Conservation (phyloP, 164 flowering plant genomes). For the Magnolia sinica region DNA sequence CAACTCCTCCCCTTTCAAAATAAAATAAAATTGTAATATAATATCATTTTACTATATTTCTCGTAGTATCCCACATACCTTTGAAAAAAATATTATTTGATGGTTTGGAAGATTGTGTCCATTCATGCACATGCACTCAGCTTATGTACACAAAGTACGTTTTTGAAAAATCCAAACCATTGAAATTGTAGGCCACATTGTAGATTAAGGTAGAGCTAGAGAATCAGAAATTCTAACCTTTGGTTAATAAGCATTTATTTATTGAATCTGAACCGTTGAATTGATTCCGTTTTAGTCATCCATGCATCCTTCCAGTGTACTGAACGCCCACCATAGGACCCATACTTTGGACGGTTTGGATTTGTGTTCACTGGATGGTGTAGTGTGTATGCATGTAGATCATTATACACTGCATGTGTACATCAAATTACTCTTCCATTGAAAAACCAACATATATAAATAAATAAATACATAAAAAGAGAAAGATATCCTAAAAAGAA, state of each 20-base stretch:
- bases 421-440: not conserved
- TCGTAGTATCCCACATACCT: conserved; percentile 18
- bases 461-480: not conserved
- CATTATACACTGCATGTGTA: not conserved
- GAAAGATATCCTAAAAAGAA: conserved; percentile 45
- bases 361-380: not conserved
- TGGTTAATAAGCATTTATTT: not conserved
- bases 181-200: not conserved
- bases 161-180: not conserved
- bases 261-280: not conserved
- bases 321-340: not conserved
- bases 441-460: not conserved
- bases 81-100: not conserved
- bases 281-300: not conserved
- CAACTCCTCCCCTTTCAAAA: not conserved
- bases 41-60: not conserved
- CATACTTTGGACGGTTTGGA: not conserved
- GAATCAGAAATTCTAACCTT: not conserved
- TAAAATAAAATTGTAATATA: conserved; percentile 2
- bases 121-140: not conserved
- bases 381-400: not conserved
- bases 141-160: not conserved
- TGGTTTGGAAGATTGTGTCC: not conserved
- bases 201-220: not conserved
- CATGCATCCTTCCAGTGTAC: no score